These are phyloP conservation scores for Austroboletus eburneus DNA, from an alignment of 768 basidiomycete species.

Conservation along the genomic window DNA sequence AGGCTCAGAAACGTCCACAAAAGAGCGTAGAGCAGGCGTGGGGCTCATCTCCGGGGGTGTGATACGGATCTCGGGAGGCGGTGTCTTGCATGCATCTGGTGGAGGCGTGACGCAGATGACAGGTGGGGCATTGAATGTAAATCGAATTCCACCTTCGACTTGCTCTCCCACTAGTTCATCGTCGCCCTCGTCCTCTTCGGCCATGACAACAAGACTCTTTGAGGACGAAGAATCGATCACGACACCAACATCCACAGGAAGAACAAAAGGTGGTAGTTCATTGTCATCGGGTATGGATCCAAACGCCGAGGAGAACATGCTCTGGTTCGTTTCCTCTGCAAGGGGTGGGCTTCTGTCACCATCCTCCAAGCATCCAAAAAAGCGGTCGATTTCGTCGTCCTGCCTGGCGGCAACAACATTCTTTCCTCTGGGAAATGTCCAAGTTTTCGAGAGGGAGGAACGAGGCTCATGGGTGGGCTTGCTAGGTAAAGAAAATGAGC, in stretches of 20 bases:
- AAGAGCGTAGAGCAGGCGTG: conserved; percentile 18
- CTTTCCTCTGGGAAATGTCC: conserved; percentile 57
- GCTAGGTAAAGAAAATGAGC: conserved; percentile 7
- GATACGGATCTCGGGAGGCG: conserved; percentile 25
- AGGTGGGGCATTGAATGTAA: conserved; percentile 65
- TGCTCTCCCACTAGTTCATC: conserved; percentile 55
- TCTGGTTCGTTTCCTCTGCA: conserved; percentile 53
- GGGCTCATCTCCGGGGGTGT: conserved; percentile 17
- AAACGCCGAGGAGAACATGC: conserved; percentile 53
- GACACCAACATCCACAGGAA: conserved; percentile 44
- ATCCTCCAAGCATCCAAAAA: conserved; percentile 68
- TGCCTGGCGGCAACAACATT: conserved; percentile 15
- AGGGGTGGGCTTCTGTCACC: conserved; percentile 47
- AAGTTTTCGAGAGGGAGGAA: conserved; percentile 57
- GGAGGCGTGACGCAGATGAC: conserved; percentile 27
- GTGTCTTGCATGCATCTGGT: conserved; percentile 19
- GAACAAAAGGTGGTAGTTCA: conserved; percentile 44
- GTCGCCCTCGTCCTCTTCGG: conserved; percentile 39
- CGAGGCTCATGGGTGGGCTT: conserved; percentile 28
- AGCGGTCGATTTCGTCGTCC: conserved; percentile 60
- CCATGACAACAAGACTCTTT: conserved; percentile 35
- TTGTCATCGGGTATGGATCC: conserved; percentile 46
- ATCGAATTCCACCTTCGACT: conserved; percentile 65
- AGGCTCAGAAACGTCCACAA: conserved; percentile 5
- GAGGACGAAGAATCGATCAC: conserved; percentile 31